phyloP scores from a whole-genome alignment of 495 filamentous ascomycete species.

The Penicillium coffeae region DNA sequence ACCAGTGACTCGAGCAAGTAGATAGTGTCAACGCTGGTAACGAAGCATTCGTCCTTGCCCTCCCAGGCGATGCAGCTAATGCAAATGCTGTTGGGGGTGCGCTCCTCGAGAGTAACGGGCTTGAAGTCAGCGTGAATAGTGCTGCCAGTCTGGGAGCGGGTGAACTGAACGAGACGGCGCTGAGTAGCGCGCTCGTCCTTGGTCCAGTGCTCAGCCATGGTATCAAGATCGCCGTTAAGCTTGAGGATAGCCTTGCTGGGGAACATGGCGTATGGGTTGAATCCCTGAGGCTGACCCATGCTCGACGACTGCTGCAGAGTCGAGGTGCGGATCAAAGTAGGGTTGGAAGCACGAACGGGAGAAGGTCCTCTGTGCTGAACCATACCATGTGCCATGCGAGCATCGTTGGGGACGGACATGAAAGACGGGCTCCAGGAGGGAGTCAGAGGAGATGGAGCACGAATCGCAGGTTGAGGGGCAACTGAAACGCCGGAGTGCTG shows the following conservation, averaged over 20 bases:
- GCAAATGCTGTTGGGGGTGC: conserved; percentile 67
- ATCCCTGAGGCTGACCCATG: conserved; percentile 44
- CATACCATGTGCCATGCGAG: conserved; percentile 27
- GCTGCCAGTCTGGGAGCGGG: conserved; percentile 69
- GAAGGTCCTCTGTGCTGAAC: conserved; percentile 36
- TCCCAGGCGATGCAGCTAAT: conserved; percentile 94
- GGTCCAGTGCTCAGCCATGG: conserved; percentile 78
- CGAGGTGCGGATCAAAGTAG: conserved; percentile 77
- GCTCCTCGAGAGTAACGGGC: conserved; percentile 64
- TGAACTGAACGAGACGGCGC: conserved; percentile 82
- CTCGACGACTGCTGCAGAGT: conserved; percentile 60
- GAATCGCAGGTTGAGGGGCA: conserved; percentile 33
- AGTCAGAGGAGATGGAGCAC: conserved; percentile 40
- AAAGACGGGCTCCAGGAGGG: conserved; percentile 45
- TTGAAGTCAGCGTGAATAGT: conserved; percentile 71
- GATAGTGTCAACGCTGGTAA: conserved; percentile 97
- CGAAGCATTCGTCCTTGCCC: conserved; percentile 81
- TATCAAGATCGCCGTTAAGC: conserved; percentile 75
- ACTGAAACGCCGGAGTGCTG: conserved; percentile 33
- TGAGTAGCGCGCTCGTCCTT: conserved; percentile 71
- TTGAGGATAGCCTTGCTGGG: conserved; percentile 82
- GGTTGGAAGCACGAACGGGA: conserved; percentile 50
- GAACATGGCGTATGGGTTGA: conserved; percentile 81
- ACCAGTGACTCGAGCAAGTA: conserved; percentile 85
- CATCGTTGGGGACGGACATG: conserved; percentile 26